Evolutionary conservation across 2,329 filamentous ascomycete genomes (phyloP), one percentile per base, ranked within the genome.

Genomic region (Tolypocladium album): DNA sequence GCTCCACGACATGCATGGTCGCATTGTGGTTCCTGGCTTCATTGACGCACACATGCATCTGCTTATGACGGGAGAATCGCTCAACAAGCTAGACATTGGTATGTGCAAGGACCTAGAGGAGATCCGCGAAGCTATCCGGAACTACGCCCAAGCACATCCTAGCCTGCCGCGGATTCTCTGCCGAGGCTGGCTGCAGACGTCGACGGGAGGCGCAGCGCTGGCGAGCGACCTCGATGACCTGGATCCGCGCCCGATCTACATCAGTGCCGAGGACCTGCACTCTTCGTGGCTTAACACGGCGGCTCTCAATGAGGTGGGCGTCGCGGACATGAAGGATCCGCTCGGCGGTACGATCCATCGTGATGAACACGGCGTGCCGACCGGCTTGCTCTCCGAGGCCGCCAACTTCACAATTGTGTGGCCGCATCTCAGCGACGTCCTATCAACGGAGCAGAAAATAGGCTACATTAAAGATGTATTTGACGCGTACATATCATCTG

Each of bases 11-110:
- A 60, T 63, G 61, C 34, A 57, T 15, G 56, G 50, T 12, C 57
- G 60, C 9, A 31, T 61, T 7, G 31, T 66, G 4, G 64, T 78
- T 1, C 75, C 76, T 2, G 72, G 75, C 1, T 77, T 78, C 64
- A 74, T 78, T 27, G 76, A 78, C 62, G 74, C 72, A 2, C 76
- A 78, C 58, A 76, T 76, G 70, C 76, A 79, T 63, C 70, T 79
- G 17, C 65, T 78, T 1, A 66, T 76, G 15, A 69, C 77, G 8
- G 76, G 76, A n/a, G 27, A 53, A 20, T 34, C 50, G 50, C 50
- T 53, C 27, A 53, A 53, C 27, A 34, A 34, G 31, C 27, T 53
- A 0, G 50, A 53, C 27, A n/a, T 53, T 13, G 4, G 50, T 8
- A 17, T 17, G 3, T 53, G 20, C 31, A 53, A 36, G 17, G 17